phyloP scores from a whole-genome alignment of 192 early-diverging fungal genomes.

The Backusella macrospora region DNA sequence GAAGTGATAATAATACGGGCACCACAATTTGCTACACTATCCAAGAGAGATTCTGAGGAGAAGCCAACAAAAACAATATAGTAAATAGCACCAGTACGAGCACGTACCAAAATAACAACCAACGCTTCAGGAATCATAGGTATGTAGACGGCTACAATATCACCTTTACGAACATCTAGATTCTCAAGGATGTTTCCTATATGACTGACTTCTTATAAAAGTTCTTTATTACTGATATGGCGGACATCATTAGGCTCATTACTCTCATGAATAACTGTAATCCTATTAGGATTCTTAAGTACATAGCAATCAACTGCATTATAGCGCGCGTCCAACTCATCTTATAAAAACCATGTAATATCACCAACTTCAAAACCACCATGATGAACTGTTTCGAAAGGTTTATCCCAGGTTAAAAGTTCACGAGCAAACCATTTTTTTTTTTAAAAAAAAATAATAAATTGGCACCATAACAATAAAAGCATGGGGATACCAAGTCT shows the following conservation, averaged over 20 bases:
- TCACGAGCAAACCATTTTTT: conserved; percentile 67
- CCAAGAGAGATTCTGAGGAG: conserved; percentile 87
- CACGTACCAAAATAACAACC: conserved; percentile 92
- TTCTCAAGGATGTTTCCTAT: conserved; percentile 84
- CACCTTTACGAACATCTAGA: conserved; percentile 86
- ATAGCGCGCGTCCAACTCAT: conserved; percentile 89
- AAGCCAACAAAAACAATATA: conserved; percentile 98
- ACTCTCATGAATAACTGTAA: conserved; percentile 39
- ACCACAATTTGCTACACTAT: conserved; percentile 84
- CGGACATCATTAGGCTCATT: conserved; percentile 80
- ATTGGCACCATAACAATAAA: conserved; percentile 55
- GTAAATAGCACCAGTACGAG: conserved; percentile 87
- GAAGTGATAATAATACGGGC: conserved; percentile 87
- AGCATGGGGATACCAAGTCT: conserved; percentile 56
- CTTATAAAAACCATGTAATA: conserved; percentile 91
- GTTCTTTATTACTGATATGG: conserved; percentile 80
- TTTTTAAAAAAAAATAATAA: conserved; percentile 5
- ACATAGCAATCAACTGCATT: conserved; percentile 82
- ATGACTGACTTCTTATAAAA: conserved; percentile 79
- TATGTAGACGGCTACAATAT: conserved; percentile 96
- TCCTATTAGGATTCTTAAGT: neutral
- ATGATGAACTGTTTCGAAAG: conserved; percentile 70
- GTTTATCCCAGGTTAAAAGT: conserved; percentile 78
- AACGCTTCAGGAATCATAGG: conserved; percentile 95
- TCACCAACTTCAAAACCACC: conserved; percentile 84